These are phyloP conservation scores for Trametes villosa DNA, from an alignment of 768 basidiomycete genomes.

Conservation along the genomic window DNA sequence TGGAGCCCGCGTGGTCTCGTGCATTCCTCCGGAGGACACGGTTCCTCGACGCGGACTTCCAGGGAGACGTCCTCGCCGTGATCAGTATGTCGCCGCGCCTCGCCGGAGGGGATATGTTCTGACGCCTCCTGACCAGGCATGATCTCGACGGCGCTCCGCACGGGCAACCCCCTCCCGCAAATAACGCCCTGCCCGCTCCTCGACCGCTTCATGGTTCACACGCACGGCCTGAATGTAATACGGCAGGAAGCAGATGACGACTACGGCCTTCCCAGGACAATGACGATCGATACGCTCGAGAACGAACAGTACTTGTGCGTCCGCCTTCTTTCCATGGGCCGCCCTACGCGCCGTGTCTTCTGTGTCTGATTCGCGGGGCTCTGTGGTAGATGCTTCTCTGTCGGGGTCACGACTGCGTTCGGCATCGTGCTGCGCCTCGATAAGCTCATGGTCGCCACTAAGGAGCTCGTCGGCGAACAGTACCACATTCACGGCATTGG, in stretches of 20 bases:
- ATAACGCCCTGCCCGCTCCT: constrained; percentile 79
- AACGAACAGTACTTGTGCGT: constrained; percentile 81
- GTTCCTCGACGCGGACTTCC: constrained; percentile 77
- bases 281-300: constrained; percentile 74
- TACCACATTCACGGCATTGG: constrained; percentile 81
- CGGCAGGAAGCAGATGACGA: constrained; percentile 74
- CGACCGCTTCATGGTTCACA: constrained; percentile 49
- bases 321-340: background rate
- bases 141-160: constrained; percentile 75
- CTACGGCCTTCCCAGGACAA: constrained; percentile 69
- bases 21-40: constrained; percentile 78
- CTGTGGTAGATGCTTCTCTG: constrained; percentile 62
- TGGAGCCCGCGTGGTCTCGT: constrained; percentile 77
- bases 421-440: constrained; percentile 76
- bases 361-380: background rate
- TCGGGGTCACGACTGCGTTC: constrained; percentile 72
- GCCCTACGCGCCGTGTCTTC: background rate
- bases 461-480: constrained; percentile 86
- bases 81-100: constrained; percentile 53
- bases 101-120: background rate
- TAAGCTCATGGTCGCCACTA: constrained; percentile 76
- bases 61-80: constrained; percentile 84
- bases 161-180: constrained; percentile 78
- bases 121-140: constrained; percentile 50
- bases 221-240: constrained; percentile 68